Percentiles rank a stretch among this genome's conserved stretches.
These are phyloP conservation scores for Sicyos edulis DNA, from an alignment of 306 rosid genomes.

Conservation along the genomic window DNA sequence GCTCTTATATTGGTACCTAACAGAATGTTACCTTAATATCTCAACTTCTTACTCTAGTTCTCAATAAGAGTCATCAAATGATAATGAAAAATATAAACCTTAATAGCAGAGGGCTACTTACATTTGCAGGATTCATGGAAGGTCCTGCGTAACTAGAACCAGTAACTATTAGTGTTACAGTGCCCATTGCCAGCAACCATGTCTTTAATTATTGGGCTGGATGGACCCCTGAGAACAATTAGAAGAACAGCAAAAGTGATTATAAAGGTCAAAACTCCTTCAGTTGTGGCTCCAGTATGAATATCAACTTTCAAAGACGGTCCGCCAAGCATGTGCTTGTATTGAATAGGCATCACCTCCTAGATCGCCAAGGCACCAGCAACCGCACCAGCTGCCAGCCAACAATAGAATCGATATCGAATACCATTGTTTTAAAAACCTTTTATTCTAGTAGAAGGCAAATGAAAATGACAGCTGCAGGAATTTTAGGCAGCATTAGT, in stretches of 20 bases:
- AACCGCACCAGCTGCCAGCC: slow-evolving; percentile 75
- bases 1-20: no score
- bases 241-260: slow-evolving; percentile 63
- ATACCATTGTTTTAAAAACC: neutral
- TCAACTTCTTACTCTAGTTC: no score
- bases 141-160: slow-evolving; percentile 80
- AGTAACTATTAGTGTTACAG: slow-evolving; percentile 43
- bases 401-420: neutral
- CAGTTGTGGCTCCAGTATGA: slow-evolving; percentile 75
- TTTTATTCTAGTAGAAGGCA: neutral
- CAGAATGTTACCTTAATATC: no score
- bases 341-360: slow-evolving; percentile 55
- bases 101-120: slow-evolving; percentile 30
- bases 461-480: neutral
- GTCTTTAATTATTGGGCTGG: slow-evolving; percentile 45
- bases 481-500: neutral
- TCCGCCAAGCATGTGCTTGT: slow-evolving; percentile 71
- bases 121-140: slow-evolving; percentile 90
- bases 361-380: slow-evolving; percentile 71
- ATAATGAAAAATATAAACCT: neutral
- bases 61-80: neutral
- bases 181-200: slow-evolving; percentile 52
- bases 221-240: slow-evolving; percentile 70
- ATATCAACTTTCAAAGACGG: slow-evolving; percentile 81
- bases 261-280: slow-evolving; percentile 69